These are phyloP conservation scores for Delonix regia DNA, from an alignment of 306 rosid genomes.

Conservation along the genomic window DNA sequence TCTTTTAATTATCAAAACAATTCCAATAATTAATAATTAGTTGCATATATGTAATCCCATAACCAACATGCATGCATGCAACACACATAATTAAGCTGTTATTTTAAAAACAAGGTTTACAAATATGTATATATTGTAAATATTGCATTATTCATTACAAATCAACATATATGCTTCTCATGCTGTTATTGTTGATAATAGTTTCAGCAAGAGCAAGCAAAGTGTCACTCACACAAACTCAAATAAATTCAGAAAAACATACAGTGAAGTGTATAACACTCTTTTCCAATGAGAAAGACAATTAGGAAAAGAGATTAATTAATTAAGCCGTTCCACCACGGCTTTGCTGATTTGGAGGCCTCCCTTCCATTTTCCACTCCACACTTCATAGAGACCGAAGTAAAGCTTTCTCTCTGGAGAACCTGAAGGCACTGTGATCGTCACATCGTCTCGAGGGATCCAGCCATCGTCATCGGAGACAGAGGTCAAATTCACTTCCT, in stretches of 20 bases:
- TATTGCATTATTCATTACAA: background rate
- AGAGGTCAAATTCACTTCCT: background rate
- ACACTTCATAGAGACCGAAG: conserved; percentile 88
- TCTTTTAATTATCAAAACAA: no score
- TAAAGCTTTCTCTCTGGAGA: background rate
- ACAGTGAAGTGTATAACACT: no score
- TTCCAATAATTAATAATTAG: no score
- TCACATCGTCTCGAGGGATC: rapidly evolving
- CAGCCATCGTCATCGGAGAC: no score
- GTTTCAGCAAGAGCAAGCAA: no score
- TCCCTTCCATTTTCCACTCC: conserved; percentile 93
- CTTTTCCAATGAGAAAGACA: no score
- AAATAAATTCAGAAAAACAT: no score
- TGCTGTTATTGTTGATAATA: background rate
- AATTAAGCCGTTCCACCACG: background rate
- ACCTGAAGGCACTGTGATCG: rapidly evolving
- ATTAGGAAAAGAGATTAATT: no score
- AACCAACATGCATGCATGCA: no score
- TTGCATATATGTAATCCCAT: no score
- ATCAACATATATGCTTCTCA: background rate
- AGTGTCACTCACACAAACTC: no score
- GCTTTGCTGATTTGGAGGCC: conserved; percentile 49
- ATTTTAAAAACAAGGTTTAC: background rate
- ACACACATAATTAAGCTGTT: no score
- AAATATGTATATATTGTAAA: background rate